A percentile compares a stretch with the other conserved stretches of the same genome.
phyloP scores from a whole-genome alignment of 257 asterid species.

The Perilla frutescens region DNA sequence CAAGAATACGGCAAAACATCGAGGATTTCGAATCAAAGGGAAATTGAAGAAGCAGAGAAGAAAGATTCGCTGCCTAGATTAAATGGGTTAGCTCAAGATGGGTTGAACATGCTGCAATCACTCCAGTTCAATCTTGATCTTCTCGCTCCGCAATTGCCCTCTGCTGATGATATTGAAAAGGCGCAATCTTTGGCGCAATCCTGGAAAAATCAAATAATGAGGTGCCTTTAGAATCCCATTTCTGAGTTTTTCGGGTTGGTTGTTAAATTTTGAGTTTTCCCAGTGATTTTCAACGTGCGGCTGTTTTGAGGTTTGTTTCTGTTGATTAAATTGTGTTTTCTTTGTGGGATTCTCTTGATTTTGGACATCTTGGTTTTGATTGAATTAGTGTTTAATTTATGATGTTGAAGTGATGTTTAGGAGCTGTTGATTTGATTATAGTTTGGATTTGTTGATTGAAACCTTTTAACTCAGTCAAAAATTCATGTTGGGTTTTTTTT shows the following conservation, averaged over 20 bases:
- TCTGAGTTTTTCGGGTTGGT: not conserved
- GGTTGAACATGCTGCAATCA: slow-evolving; percentile 64
- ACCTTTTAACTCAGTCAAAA: not conserved
- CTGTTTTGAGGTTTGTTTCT: not conserved
- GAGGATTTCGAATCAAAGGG: slow-evolving; percentile 38
- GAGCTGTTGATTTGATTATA: not conserved
- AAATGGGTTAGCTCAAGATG: slow-evolving; percentile 92
- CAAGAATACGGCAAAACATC: slow-evolving; percentile 68
- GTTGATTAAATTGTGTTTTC: not conserved
- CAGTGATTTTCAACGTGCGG: slow-evolving; percentile 19
- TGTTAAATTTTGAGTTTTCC: not conserved
- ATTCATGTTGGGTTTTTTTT: not conserved
- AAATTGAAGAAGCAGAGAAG: slow-evolving; percentile 41
- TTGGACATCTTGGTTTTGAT: not conserved
- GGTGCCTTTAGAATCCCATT: slow-evolving; percentile 46
- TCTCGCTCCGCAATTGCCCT: slow-evolving; percentile 82
- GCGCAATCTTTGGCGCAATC: slow-evolving; percentile 69
- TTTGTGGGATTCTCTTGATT: slow-evolving; percentile 7
- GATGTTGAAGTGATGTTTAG: too few relatives aligned
- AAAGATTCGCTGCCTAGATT: slow-evolving; percentile 83
- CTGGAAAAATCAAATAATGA: slow-evolving; percentile 71
- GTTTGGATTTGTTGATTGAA: slow-evolving; percentile 1
- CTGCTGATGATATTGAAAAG: slow-evolving; percentile 65
- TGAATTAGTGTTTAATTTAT: slow-evolving; percentile 10
- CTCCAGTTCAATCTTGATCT: slow-evolving; percentile 89